These are phyloP conservation scores for Penicillium aurantiogriseum DNA, from an alignment of 2,329 filamentous ascomycete species.

Conservation along the genomic window DNA sequence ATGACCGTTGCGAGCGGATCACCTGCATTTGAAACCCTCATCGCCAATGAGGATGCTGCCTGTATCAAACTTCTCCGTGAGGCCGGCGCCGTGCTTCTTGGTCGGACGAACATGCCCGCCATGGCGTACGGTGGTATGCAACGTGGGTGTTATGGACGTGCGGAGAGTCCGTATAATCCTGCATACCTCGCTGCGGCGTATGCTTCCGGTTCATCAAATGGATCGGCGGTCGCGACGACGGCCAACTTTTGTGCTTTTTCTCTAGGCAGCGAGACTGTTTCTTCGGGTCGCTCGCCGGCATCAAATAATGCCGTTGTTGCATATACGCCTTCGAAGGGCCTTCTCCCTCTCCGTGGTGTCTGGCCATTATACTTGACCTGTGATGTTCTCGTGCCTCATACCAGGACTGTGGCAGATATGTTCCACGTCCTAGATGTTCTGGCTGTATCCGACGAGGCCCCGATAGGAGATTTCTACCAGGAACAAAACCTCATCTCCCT, in stretches of 20 bases:
- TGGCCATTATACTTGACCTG: slow-evolving; percentile 59
- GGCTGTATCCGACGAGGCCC: slow-evolving; percentile 43
- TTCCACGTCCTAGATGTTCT: slow-evolving; percentile 52
- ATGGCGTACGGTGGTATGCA: slow-evolving; percentile 62
- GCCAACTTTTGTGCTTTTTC: slow-evolving; percentile 55
- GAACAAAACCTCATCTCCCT: slow-evolving; percentile 50
- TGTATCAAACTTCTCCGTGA: slow-evolving; percentile 49
- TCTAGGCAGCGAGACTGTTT: slow-evolving; percentile 56
- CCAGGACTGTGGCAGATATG: slow-evolving; percentile 52
- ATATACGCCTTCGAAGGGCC: slow-evolving; percentile 56
- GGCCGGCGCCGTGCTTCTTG: slow-evolving; percentile 54
- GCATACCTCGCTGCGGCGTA: slow-evolving; percentile 56
- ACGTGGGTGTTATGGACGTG: slow-evolving; percentile 55
- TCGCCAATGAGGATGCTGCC: slow-evolving; percentile 54
- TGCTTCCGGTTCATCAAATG: slow-evolving; percentile 59
- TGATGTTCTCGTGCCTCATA: slow-evolving; percentile 56
- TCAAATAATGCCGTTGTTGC: slow-evolving; percentile 57
- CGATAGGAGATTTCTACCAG: slow-evolving; percentile 55
- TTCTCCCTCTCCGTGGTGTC: slow-evolving; percentile 53
- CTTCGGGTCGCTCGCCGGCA: slow-evolving; percentile 56
- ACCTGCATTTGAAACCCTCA: slow-evolving; percentile 52
- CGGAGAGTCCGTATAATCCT: slow-evolving; percentile 57
- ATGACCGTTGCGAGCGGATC: slow-evolving; percentile 57
- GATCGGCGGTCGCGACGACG: slow-evolving; percentile 52
- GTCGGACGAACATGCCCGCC: slow-evolving; percentile 60